Evolutionary conservation across 495 filamentous ascomycete species (phyloP).

Genomic region (Penicillium flavigenum): DNA sequence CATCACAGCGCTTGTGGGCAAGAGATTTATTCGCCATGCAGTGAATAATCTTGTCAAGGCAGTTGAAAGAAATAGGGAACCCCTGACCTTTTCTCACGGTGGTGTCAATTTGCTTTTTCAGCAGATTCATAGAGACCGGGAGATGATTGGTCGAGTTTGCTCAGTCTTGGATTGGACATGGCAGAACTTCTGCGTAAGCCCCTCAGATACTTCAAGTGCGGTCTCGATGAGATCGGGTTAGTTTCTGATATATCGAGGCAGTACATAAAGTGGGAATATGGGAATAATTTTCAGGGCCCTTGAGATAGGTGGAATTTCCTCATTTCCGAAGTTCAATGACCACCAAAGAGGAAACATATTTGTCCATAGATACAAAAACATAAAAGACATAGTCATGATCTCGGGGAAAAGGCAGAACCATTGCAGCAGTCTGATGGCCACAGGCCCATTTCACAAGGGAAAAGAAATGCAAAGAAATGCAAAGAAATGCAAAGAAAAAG

Average conservation of each 20-base stretch:
- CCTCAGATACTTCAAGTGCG: neutral
- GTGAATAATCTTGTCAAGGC: neutral
- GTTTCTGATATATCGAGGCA: neutral
- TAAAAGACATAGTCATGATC: neutral
- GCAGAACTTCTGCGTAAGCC: neutral
- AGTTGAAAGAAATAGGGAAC: neutral
- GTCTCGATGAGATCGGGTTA: neutral
- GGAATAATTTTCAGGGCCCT: neutral
- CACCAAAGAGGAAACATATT: neutral
- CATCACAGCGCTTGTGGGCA: neutral
- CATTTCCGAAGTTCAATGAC: neutral
- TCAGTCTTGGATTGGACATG: neutral
- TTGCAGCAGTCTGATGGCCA: neutral
- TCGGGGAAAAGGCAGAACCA: neutral
- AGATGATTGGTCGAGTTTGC: neutral
- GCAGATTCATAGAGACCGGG: neutral
- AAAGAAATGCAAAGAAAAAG: slow-evolving; percentile 1
- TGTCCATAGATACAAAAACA: neutral
- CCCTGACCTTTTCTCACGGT: neutral
- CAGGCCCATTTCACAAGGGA: neutral
- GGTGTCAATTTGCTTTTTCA: neutral
- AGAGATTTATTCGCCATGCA: neutral
- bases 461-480: too few relatives aligned
- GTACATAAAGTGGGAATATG: neutral
- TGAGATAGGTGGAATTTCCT: neutral